Evolutionary conservation across 352 stramenopile species (phyloP), one percentile per base, ranked within the genome.

Genomic region (Pythium sukuiense): DNA sequence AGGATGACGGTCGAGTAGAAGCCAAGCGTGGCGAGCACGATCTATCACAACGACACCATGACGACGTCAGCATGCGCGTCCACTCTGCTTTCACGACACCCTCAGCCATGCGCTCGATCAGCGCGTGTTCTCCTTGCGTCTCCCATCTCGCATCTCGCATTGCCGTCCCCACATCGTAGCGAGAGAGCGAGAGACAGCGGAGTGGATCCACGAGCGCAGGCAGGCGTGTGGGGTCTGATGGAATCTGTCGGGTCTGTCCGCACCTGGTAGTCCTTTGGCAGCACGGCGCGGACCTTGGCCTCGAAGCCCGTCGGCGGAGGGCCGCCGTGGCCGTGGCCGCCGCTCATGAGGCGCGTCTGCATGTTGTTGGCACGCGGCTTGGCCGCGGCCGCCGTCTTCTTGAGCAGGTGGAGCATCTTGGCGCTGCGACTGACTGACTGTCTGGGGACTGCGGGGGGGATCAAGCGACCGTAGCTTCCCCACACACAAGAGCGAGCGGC

Each of bases 181-280:
- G 6, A 37, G 32, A 24, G 20, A 24, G 20, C 20, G 20, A 24
- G 20, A 24, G 20, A 24, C 20, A 24, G 20, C 20, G 20, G 20
- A 24, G 20, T 24, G 20, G 20, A 24, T 24, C 20, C 20, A 24
- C 20, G 20, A 24, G 20, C 20, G 20, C 20, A 24, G 20, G 20
- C 20, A 24, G 20, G 20, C 20, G 20, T 24, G 20, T 24, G 20
- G 20, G 20, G 20, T 24, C 20, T 24, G 20, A 24, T 24, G 20
- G 32, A 11, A 37, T 37, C 32, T 37, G 32, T 37, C 11, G 29
- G 30, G 58, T 35, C 14, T 14, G 20, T 30, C 3, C 79, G 67
- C 76, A 95, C 87, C 74, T 95, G 83, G 79, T 95, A 90, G 76
- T 95, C 84, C 66, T 95, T 59, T 41, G 87, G 87, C 65, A 95